Percentiles rank a stretch among this genome's conserved stretches.
Evolutionary conservation across 352 stramenopile species (phyloP).

Genomic region (Phytophthora ramorum): DNA sequence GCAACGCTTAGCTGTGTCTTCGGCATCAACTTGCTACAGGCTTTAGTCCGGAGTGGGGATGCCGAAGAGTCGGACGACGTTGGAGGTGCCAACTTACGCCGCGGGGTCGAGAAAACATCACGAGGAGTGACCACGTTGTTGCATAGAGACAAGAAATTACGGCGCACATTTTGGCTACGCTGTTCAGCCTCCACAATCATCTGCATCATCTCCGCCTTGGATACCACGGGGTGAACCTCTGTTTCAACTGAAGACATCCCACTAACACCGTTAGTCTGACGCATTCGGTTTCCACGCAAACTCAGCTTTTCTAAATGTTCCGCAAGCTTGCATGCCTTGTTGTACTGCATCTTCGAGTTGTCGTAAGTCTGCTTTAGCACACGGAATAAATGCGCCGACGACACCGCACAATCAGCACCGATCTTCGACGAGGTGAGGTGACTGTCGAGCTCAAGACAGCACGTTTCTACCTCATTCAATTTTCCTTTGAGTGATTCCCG

Average conservation of each 20-base stretch:
- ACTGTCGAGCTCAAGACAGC: slow-evolving; percentile 58
- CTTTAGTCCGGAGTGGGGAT: slow-evolving; percentile 49
- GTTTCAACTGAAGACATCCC: slow-evolving; percentile 22
- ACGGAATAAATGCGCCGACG: slow-evolving; percentile 64
- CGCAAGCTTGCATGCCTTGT: slow-evolving; percentile 59
- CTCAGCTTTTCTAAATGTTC: slow-evolving; percentile 63
- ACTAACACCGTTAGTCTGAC: slow-evolving; percentile 32
- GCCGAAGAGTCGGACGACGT: slow-evolving; percentile 37
- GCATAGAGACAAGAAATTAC: slow-evolving; percentile 64
- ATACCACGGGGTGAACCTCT: slow-evolving; percentile 27
- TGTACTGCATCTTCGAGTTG: slow-evolving; percentile 79
- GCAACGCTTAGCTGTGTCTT: slow-evolving; percentile 68
- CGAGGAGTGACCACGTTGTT: slow-evolving; percentile 67
- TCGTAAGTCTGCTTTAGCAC: slow-evolving; percentile 81
- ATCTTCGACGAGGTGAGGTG: slow-evolving; percentile 52
- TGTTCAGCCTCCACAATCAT: slow-evolving; percentile 51
- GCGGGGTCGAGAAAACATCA: slow-evolving; percentile 55
- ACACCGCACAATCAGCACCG: slow-evolving; percentile 28
- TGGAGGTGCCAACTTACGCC: slow-evolving; percentile 42
- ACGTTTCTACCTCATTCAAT: slow-evolving; percentile 56
- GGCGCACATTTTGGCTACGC: slow-evolving; percentile 54
- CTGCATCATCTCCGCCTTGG: slow-evolving; percentile 58
- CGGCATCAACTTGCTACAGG: slow-evolving; percentile 77
- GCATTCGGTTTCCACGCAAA: slow-evolving; percentile 38
- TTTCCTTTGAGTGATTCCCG: slow-evolving; percentile 55